Evolutionary conservation across 768 basidiomycete species (phyloP).

Genomic region (Phlebiopsis gigantea): DNA sequence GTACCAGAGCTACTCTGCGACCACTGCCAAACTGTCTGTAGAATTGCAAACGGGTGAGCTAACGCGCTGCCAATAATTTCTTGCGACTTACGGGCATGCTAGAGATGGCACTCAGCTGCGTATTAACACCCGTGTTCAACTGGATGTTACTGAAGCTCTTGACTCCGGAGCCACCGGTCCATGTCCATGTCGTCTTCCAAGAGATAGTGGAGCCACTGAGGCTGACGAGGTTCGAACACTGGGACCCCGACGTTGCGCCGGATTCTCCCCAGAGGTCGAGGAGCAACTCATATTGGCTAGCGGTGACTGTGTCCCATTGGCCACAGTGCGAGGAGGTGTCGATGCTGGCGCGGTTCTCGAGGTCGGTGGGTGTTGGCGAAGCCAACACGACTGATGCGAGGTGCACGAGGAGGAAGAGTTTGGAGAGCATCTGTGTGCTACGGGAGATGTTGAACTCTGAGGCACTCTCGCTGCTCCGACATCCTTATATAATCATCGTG

Average conservation of each 20-base stretch:
- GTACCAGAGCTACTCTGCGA: slow-evolving; percentile 35
- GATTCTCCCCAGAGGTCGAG: slow-evolving; percentile 42
- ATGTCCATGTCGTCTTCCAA: slow-evolving; percentile 52
- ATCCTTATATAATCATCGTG: not conserved
- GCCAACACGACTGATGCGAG: slow-evolving; percentile 1
- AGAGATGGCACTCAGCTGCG: slow-evolving; percentile 46
- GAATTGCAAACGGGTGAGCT: too few relatives aligned
- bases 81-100: slow-evolving; percentile 49
- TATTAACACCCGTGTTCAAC: slow-evolving; percentile 44
- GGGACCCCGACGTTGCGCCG: slow-evolving; percentile 37
- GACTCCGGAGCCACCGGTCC: slow-evolving; percentile 46
- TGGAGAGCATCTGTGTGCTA: slow-evolving; percentile 2
- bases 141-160: slow-evolving; percentile 62
- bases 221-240: slow-evolving; percentile 44
- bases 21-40: slow-evolving; percentile 54
- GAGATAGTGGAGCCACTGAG: slow-evolving; percentile 35
- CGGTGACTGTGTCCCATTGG: slow-evolving; percentile 46
- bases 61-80: too few relatives aligned
- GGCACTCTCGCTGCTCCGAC: not conserved
- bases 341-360: slow-evolving; percentile 15
- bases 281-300: slow-evolving; percentile 42
- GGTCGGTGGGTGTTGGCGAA: slow-evolving; percentile 5
- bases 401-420: not conserved
- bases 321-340: slow-evolving; percentile 32
- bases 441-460: not conserved